phyloP scores from a whole-genome alignment of 2,329 filamentous ascomycete genomes.

The Botrytis cinerea region DNA sequence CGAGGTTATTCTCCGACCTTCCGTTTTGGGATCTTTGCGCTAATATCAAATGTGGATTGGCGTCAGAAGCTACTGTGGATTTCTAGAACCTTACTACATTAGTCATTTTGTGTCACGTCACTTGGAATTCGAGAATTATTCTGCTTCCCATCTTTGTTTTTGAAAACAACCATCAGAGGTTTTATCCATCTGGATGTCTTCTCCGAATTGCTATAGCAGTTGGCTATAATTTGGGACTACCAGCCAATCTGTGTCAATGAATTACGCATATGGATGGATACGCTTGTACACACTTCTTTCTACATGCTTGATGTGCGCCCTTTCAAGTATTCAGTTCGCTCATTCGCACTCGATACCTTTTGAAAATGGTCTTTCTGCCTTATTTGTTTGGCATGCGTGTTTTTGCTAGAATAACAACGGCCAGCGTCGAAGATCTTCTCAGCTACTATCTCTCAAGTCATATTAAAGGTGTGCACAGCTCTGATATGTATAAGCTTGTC shows the following conservation, averaged over 20 bases:
- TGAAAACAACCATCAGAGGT: too few species aligned
- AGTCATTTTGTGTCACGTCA: conserved; percentile 8
- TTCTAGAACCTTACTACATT: conserved; percentile 11
- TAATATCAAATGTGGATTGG: neutral
- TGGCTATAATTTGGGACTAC: neutral
- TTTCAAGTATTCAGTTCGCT: neutral
- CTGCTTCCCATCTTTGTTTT: neutral
- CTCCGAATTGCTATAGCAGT: neutral
- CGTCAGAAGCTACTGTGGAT: neutral
- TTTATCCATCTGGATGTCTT: neutral
- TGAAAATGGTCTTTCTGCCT: neutral
- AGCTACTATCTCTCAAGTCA: neutral
- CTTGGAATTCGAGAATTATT: neutral
- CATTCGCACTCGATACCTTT: neutral
- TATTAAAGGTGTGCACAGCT: neutral
- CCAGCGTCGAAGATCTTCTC: neutral
- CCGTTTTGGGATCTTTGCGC: neutral
- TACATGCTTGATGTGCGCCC: neutral
- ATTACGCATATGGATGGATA: neutral
- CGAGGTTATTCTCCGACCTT: conserved; percentile 21
- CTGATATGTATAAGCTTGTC: neutral
- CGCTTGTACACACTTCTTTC: neutral
- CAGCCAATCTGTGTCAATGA: neutral
- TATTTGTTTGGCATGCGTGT: neutral
- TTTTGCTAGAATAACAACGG: neutral